A percentile compares a stretch with the other conserved stretches of the same genome.
phyloP scores from a whole-genome alignment of 2,329 filamentous ascomycete genomes.

The Claviceps sp. region DNA sequence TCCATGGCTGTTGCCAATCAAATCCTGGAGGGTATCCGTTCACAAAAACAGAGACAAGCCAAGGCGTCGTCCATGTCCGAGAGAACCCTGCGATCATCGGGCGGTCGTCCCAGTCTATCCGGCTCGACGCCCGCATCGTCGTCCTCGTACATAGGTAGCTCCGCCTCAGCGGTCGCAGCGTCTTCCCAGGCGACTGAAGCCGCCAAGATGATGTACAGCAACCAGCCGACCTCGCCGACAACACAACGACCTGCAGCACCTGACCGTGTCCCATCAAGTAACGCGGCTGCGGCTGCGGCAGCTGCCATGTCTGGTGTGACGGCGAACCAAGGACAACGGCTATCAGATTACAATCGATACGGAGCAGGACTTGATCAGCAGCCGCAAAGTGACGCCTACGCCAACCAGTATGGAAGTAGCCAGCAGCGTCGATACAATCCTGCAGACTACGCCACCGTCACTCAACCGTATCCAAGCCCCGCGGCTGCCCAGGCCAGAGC shows the following conservation, averaged over 20 bases:
- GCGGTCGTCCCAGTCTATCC: conserved; percentile 32
- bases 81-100: conserved; percentile 47
- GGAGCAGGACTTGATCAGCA: conserved; percentile 20
- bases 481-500: conserved; percentile 19
- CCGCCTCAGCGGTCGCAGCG: neutral
- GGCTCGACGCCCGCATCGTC: conserved; percentile 21
- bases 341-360: conserved; percentile 22
- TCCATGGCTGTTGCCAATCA: conserved; percentile 95
- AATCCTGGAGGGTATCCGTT: conserved; percentile 76
- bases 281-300: conserved; percentile 44
- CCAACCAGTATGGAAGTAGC: conserved; percentile 18
- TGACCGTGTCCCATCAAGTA: conserved; percentile 39
- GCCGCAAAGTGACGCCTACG: conserved; percentile 23
- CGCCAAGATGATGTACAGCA: conserved; percentile 48
- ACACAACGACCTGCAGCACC: conserved; percentile 37
- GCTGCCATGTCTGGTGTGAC: conserved; percentile 40
- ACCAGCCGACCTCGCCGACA: conserved; percentile 37
- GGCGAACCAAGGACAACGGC: conserved; percentile 21
- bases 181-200: conserved; percentile 43
- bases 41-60: conserved; percentile 55
- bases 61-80: conserved; percentile 47
- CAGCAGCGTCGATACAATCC: conserved; percentile 58
- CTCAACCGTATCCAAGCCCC: conserved; percentile 27
- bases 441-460: conserved; percentile 56
- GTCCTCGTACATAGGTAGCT: conserved; percentile 21